Conservation (phyloP, 148 eudicot species). For the Rheum nobile region DNA sequence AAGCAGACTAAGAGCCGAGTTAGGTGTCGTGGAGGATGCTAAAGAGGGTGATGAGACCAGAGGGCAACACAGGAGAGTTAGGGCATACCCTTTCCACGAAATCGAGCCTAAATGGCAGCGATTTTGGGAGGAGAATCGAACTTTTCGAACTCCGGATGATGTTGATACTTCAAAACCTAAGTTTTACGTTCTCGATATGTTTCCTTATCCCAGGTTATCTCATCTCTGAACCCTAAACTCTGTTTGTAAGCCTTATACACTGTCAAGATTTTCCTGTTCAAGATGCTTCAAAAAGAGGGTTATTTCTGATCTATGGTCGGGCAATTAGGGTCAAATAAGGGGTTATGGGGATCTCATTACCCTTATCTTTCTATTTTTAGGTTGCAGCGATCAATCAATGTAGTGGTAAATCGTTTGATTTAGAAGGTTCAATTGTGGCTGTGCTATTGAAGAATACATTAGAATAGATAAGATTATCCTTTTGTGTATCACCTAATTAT, state of each 20-base stretch:
- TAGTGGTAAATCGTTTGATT: background rate
- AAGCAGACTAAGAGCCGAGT: constrained; percentile 15
- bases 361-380: background rate
- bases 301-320: background rate
- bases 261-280: background rate
- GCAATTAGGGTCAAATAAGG: background rate
- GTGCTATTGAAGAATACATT: background rate
- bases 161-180: constrained; percentile 85
- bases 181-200: constrained; percentile 97
- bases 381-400: background rate
- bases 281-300: background rate
- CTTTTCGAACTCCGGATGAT: constrained; percentile 78
- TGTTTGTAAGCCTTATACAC: background rate
- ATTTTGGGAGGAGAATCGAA: constrained; percentile 74
- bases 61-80: constrained; percentile 18
- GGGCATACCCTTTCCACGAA: constrained; percentile 73
- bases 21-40: constrained; percentile 1
- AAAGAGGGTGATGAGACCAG: constrained; percentile 11
- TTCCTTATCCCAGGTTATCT: constrained; percentile 87
- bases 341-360: background rate
- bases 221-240: background rate
- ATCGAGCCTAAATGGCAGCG: constrained; percentile 85
- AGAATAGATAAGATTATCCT: background rate
- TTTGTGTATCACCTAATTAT: background rate
- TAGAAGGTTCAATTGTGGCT: background rate